phyloP scores from a whole-genome alignment of 2,329 filamentous ascomycete genomes.

The Colletotrichum cordylinicola region DNA sequence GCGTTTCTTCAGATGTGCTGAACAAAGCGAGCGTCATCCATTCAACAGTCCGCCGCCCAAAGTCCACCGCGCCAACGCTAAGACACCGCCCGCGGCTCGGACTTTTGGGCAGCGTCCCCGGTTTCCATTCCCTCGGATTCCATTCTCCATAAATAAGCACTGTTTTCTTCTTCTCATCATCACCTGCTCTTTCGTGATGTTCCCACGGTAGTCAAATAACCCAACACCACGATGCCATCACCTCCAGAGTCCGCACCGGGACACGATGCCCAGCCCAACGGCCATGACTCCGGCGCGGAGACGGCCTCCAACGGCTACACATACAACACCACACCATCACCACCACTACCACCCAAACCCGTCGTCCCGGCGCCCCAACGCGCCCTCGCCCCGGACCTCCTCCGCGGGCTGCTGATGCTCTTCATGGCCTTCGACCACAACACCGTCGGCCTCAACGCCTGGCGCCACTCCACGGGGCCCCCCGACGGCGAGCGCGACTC shows the following conservation, averaged over 20 bases:
- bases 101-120: background rate
- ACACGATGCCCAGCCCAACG: background rate
- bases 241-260: background rate
- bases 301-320: background rate
- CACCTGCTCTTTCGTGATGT: background rate
- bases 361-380: conserved; percentile 24
- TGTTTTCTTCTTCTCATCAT: background rate
- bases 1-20: background rate
- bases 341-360: background rate
- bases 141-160: background rate
- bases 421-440: conserved; percentile 52
- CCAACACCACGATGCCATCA: background rate
- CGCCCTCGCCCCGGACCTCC: conserved; percentile 47
- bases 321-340: background rate
- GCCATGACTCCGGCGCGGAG: background rate
- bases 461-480: conserved; percentile 43
- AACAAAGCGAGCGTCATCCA: background rate
- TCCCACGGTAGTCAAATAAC: background rate
- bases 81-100: background rate
- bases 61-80: background rate
- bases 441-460: conserved; percentile 41
- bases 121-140: background rate
- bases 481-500: conserved; percentile 41
- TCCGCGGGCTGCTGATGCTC: conserved; percentile 50
- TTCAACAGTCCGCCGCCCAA: background rate